Evolutionary conservation across 2,329 filamentous ascomycete species (phyloP).

Genomic region (Mycosphaerella arachidis): DNA sequence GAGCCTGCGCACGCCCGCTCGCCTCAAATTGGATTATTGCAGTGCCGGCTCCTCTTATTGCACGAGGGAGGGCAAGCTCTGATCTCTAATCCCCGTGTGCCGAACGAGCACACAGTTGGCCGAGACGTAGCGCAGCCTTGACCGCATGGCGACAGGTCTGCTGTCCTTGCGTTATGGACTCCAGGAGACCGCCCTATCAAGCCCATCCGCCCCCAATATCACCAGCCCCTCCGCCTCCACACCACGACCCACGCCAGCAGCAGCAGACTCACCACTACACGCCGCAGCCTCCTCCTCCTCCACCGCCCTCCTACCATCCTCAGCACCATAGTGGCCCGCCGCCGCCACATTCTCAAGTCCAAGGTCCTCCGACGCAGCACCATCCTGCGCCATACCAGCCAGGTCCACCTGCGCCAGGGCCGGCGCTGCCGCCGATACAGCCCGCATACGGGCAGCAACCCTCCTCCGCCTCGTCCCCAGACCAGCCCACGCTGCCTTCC

Average conservation of each 20-base stretch:
- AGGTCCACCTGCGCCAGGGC: constrained; percentile 13
- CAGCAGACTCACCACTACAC: constrained; percentile 10
- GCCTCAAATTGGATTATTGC: neutral
- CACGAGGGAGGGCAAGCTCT: neutral
- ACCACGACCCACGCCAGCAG: constrained; percentile 9
- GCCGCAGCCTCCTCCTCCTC: constrained; percentile 16
- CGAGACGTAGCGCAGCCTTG: constrained; percentile 12
- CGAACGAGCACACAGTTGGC: constrained; percentile 12
- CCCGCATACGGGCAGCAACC: constrained; percentile 16
- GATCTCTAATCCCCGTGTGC: constrained; percentile 17
- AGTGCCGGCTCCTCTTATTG: neutral
- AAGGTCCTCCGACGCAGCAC: constrained; percentile 14
- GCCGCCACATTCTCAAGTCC: constrained; percentile 3
- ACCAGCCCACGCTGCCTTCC: constrained; percentile 25
- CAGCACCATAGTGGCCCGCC: constrained; percentile 10
- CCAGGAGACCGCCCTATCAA: constrained; percentile 19
- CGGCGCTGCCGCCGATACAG: constrained; percentile 27
- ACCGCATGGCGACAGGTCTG: constrained; percentile 19
- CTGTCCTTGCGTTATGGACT: constrained; percentile 22
- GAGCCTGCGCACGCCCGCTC: constrained; percentile 14
- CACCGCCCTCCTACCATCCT: constrained; percentile 9
- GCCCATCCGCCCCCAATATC: constrained; percentile 13
- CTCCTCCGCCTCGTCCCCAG: constrained; percentile 22
- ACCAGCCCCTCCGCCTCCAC: constrained; percentile 11
- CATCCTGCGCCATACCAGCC: constrained; percentile 9